Evolutionary conservation across 2,329 filamentous ascomycete species (phyloP), one percentile per base, ranked within the genome.

Genomic region (Pseudogymnoascus sp.): DNA sequence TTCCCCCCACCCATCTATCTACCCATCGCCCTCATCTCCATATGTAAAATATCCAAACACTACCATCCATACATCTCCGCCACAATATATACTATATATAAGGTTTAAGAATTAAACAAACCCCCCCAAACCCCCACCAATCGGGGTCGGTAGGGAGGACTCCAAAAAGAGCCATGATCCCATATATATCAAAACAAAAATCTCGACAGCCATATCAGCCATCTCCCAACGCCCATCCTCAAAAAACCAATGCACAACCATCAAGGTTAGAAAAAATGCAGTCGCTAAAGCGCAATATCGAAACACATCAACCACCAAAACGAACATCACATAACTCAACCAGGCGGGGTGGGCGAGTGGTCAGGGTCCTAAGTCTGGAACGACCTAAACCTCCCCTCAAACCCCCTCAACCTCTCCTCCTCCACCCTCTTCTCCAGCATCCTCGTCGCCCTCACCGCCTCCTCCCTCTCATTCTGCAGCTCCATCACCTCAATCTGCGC

Each of bases 401-500:
- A 72, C 49, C 69, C 68, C 45, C 64, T 64, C n/a, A 69, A 25
- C 61, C 64, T 69, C 59, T 72, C 71, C 23, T 68, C 79, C 67
- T 86, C 80, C 67, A 93, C 84, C 69, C 84, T 80, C 60, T 79
- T 81, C 75, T 93, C 87, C 61, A 95, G 80, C 73, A 80, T 83
- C 66, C 86, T 82, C 65, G 90, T 91, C 74, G 88, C 83, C 65
- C 84, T 83, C 69, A 90, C 83, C 18, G 90, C 89, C 67, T 89
- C 86, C 69, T 95, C 90, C 69, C 85, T 82, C 75, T 89, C 84
- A 68, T 85, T 84, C 75, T 93, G 90, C 63, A 96, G 79, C 71
- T 90, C 84, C 71, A 89, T 85, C 63, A 95, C 90, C 76, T 93
- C 89, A 69, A 93, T 90, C 77, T 95, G 90, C 8, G 90, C 89